A percentile compares a stretch with the other conserved stretches of the same genome.
These are phyloP conservation scores for Phytophthora nicotianae DNA, from an alignment of 352 stramenopile species.

Conservation along the genomic window DNA sequence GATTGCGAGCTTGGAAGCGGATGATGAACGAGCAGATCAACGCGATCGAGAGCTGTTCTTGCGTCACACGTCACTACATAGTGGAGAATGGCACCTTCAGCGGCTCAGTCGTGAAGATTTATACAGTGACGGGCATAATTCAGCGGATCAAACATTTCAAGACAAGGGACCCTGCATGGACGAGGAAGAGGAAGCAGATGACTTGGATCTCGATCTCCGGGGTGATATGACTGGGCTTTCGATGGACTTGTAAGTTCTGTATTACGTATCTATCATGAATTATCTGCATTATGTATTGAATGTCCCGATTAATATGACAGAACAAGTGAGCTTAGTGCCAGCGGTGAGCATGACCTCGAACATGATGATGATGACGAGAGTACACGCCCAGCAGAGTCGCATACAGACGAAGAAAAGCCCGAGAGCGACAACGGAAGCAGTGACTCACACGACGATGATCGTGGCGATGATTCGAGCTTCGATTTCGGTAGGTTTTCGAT, in stretches of 20 bases:
- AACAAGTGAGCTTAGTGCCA: slow-evolving; percentile 37
- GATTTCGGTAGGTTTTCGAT: slow-evolving; percentile 52
- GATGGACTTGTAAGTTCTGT: slow-evolving; percentile 66
- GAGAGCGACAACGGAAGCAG: slow-evolving; percentile 9
- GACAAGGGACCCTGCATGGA: neutral
- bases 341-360: neutral
- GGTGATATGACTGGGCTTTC: slow-evolving; percentile 44
- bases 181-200: neutral
- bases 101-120: slow-evolving; percentile 20
- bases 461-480: slow-evolving; percentile 41
- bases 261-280: slow-evolving; percentile 26
- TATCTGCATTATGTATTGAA: slow-evolving; percentile 16
- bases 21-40: slow-evolving; percentile 40
- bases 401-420: slow-evolving; percentile 2
- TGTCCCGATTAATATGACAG: slow-evolving; percentile 24
- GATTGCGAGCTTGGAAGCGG: slow-evolving; percentile 45
- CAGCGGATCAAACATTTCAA: neutral
- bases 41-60: slow-evolving; percentile 49
- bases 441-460: slow-evolving; percentile 4
- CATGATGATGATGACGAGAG: slow-evolving; percentile 3
- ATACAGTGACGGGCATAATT: neutral
- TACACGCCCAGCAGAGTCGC: neutral
- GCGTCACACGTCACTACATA: slow-evolving; percentile 42
- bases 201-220: slow-evolving; percentile 13
- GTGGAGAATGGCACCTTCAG: slow-evolving; percentile 40